Conservation (phyloP, 1,284 basidiomycete genomes). For the Leccinum pachyderme region DNA sequence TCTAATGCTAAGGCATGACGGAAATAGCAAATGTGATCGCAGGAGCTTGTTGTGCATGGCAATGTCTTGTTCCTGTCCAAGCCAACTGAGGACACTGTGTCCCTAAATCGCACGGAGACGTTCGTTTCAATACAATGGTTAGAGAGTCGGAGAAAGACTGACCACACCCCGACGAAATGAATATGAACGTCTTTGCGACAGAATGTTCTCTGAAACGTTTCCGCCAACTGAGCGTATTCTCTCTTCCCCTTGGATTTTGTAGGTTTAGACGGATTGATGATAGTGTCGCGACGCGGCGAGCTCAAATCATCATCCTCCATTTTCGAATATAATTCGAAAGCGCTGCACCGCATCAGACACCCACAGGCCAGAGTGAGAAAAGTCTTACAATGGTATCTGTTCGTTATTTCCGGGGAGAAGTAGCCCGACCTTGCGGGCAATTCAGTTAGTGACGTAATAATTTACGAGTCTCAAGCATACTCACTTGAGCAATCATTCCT, state of each 20-base stretch:
- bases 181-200: constrained; percentile 28
- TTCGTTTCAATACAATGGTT: neutral
- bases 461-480: neutral
- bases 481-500: constrained; percentile 37
- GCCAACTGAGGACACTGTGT: constrained; percentile 37
- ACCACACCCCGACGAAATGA: constrained; percentile 41
- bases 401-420: constrained; percentile 36
- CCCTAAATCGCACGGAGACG: constrained; percentile 15
- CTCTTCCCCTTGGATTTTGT: constrained; percentile 14
- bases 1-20: constrained; percentile 37
- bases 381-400: constrained; percentile 38
- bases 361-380: neutral
- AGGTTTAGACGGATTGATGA: constrained; percentile 10
- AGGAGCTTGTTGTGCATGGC: constrained; percentile 29
- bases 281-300: constrained; percentile 5
- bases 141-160: constrained; percentile 3
- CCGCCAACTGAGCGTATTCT: constrained; percentile 18
- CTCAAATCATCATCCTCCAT: constrained; percentile 17
- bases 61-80: constrained; percentile 26
- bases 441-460: neutral
- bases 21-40: constrained; percentile 33
- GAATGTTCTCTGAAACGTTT: constrained; percentile 27
- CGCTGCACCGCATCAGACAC: constrained; percentile 16
- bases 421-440: constrained; percentile 32
- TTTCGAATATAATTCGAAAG: constrained; percentile 31